Evolutionary conservation across 164 flowering plant species (phyloP), one percentile per base, ranked within the genome.

Genomic region (Santalum album): DNA sequence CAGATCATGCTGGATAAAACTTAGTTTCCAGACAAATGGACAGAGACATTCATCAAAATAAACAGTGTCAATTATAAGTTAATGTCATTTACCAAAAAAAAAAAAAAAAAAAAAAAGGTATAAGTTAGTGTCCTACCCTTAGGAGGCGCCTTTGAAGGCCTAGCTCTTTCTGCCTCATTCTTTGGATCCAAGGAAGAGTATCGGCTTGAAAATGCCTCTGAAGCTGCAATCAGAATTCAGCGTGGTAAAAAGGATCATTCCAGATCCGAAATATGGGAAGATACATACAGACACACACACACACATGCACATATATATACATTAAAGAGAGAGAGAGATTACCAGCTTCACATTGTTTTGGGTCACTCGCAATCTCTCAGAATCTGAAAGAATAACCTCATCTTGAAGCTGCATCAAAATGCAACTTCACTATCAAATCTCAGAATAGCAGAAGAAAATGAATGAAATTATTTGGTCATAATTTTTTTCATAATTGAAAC

Each of bases 151-250:
- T 80, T 65, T 94, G 97, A 69, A 94, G 95, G 58, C 72, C 77
- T 71, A 83, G 96, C 73, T 90, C 97, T 56, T 77, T 87, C 63
- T 85, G 95, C 61, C 74, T 82, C 92, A 94, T 65, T 69, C 84
- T 85, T 56, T 90, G 74, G 25, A 87, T 83, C 71, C 83, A 65
- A 38, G 98, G 98, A 65, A 89, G 77, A 61, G 96, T 85, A 49
- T 94, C 97, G 50, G 97, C 90, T 75, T 83, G 95, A 65, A 89
- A 79, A 71, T 92, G 99, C 69, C 97, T 76, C 69, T 87, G 97
- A 64, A 92, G 88, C 97, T 92, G 87, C 53, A 74, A 58, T 12
- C 29, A 17, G 51, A 36, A 40, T 49, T 26, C 38, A n/a, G 32
- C 9, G 1, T 46, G 24, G 58, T 46, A n/a, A n/a, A 7, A n/a